Evolutionary conservation across 345 rosid genomes (phyloP), one percentile per base, ranked within the genome.

Genomic region (Boechera retrofracta): DNA sequence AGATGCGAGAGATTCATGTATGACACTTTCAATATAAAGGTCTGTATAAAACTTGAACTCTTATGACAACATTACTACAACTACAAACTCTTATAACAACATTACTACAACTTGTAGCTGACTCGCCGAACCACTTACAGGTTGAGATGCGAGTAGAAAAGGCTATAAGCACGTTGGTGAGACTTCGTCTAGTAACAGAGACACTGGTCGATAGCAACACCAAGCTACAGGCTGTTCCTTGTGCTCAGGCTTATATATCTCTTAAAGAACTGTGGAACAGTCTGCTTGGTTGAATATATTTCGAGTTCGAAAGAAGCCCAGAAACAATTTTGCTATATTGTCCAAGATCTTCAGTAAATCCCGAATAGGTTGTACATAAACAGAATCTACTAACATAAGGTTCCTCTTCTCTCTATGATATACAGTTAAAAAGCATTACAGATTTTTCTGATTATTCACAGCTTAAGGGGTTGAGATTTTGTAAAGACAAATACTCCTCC

Each of bases 401-500:
- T 71, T 64, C 60, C 33, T 62, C 39, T 68, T 39, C 36, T 76
- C 70, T 69, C 48, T 69, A 29, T 63, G 64, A 55, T 63, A 52
- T 69, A 77, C 65, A 63, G 64, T 44, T 31, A 5, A 26, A 42
- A 69, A 12, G 28, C 58, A 69, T 35, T 44, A 48, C 47, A 78
- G 28, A 38, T 57, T 36, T 62, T 0, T 57, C 13, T 32, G 61
- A 51, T 75, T 73, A 6, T 51, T 83, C 84, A 88, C 4, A 86
- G 80, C 41, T 87, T 56, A 4, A 94, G 88, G 58, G 96, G 87
- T 80, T 91, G 96, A 79, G 94, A 85, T 76, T 77, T 87, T 35
- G 94, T 90, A 77, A 94, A 94, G 58, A 94, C 85, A 78, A 94
- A 91, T 24, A 89, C 88, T 64, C 98, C 97, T n/a, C 97, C 98